Conservation (phyloP, 129 eudicot genomes). For the Scalesia atractyloides region DNA sequence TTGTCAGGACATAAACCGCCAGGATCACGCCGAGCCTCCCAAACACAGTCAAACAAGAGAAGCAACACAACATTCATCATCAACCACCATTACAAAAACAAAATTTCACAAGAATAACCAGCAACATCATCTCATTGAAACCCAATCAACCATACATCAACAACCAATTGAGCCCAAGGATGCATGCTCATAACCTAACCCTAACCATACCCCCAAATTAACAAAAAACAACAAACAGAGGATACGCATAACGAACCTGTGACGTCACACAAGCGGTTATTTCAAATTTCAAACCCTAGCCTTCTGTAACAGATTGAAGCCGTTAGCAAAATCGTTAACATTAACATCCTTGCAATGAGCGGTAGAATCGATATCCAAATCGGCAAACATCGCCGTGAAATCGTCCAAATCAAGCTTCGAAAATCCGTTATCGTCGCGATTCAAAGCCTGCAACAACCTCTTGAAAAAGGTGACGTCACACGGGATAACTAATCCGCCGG, state of each 20-base stretch:
- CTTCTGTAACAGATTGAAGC: slow-evolving; percentile 33
- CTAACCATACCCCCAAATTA: slow-evolving; percentile 13
- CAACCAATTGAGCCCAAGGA: slow-evolving; percentile 34
- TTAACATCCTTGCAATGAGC: slow-evolving; percentile 20
- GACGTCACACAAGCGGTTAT: not conserved
- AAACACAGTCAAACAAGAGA: slow-evolving; percentile 19
- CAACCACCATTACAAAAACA: slow-evolving; percentile 6
- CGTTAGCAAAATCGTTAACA: not conserved
- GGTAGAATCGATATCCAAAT: slow-evolving; percentile 11
- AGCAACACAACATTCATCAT: slow-evolving; percentile 4
- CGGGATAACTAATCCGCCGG: slow-evolving; percentile 48
- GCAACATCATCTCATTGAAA: slow-evolving; percentile 38
- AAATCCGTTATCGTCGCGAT: slow-evolving; percentile 38
- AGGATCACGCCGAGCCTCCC: slow-evolving; percentile 1
- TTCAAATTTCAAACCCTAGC: slow-evolving; percentile 34
- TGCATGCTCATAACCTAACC: slow-evolving; percentile 12
- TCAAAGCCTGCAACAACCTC: slow-evolving; percentile 30
- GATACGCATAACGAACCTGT: not conserved
- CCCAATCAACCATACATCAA: slow-evolving; percentile 15
- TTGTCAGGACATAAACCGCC: not conserved
- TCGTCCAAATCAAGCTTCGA: slow-evolving; percentile 35
- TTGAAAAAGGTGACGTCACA: slow-evolving; percentile 45
- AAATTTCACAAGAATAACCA: slow-evolving; percentile 9
- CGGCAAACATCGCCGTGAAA: slow-evolving; percentile 31
- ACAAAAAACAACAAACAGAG: slow-evolving; percentile 12